Evolutionary conservation across 805 yeast species (phyloP).

Genomic region (Vanderwaltozyma yarrowii): DNA sequence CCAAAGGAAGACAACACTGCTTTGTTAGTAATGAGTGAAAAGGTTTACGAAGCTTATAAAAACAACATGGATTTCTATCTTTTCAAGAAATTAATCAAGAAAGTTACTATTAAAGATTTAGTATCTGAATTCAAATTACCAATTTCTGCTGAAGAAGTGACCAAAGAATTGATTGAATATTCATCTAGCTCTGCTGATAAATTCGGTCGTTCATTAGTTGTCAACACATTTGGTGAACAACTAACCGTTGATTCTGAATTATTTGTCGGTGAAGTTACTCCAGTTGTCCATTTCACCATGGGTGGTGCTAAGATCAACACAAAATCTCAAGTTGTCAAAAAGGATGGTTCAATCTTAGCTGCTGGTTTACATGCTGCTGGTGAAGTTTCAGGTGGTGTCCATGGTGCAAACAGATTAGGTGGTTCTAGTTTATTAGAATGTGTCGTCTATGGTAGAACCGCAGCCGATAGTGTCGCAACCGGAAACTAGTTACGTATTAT

Average conservation of each 20-base stretch:
- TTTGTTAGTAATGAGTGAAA: conserved; percentile 32
- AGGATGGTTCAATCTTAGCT: conserved; percentile 26
- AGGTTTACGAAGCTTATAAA: conserved; percentile 36
- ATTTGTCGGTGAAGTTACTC: conserved; percentile 45
- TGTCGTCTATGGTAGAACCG: conserved; percentile 49
- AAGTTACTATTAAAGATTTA: conserved; percentile 24
- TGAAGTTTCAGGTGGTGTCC: conserved; percentile 61
- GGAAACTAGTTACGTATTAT: background rate
- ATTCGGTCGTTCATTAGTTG: conserved; percentile 29
- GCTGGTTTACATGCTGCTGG: conserved; percentile 52
- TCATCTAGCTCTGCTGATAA: conserved; percentile 23
- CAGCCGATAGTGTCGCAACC: conserved; percentile 30
- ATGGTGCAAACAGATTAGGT: conserved; percentile 52
- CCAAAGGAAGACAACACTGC: conserved; percentile 27
- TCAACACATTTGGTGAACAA: conserved; percentile 24
- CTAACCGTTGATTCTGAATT: conserved; percentile 21
- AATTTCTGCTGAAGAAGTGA: conserved; percentile 13
- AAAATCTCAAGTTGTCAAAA: conserved; percentile 33
- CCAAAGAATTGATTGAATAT: conserved; percentile 15
- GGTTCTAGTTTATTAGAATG: conserved; percentile 51
- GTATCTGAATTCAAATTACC: conserved; percentile 18
- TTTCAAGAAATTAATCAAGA: conserved; percentile 29
- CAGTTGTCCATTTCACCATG: conserved; percentile 57
- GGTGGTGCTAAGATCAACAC: conserved; percentile 55
- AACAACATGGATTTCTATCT: conserved; percentile 44